Evolutionary conservation across 306 rosid species (phyloP), one percentile per base, ranked within the genome.

Genomic region (Vicia villosa): DNA sequence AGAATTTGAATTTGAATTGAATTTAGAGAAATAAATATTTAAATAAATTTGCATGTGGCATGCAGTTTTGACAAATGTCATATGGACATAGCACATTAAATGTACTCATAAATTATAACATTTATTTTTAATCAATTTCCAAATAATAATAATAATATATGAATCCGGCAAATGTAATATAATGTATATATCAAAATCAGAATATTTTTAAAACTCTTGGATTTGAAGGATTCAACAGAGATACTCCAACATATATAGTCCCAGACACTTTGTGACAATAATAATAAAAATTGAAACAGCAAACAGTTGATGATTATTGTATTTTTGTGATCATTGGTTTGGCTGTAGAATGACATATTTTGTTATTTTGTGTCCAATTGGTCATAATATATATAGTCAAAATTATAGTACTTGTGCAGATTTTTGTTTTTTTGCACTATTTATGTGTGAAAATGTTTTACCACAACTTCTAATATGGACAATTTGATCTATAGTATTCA

Each of bases 1-100:
- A 70, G 38, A 49, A 60, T 78, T 78, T 72, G 82, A 78, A 78
- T 78, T 78, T 58, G 36, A 78, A 66, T 16, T 66, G 34, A 52
- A 52, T 66, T 55, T 28, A 20, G 46, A 58, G 8, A 47, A 65
- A 26, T 6, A 56, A 32, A 32, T 32, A 32, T 32, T 7, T 7
- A 42, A 20, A 14, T 57, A 66, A 57, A 50, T 47, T 62, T 24
- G 26, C 49, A 28, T 72, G 56, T 78, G 77, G 46, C 76, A 70
- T 62, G 19, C 20, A 52, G 8, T 5, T 21, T 52, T 52, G 59
- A 22, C 72, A 30, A 19, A 17, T 61, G 66, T 43, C 81, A 76
- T 38, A 10, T 69, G 49, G 58, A 77, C 30, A 54, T 45, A 60
- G 49, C 8, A 69, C 16, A 46, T 16, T 15, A 17, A 12, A 46